phyloP scores from a whole-genome alignment of 306 rosid genomes.

The Vigna unguiculata region DNA sequence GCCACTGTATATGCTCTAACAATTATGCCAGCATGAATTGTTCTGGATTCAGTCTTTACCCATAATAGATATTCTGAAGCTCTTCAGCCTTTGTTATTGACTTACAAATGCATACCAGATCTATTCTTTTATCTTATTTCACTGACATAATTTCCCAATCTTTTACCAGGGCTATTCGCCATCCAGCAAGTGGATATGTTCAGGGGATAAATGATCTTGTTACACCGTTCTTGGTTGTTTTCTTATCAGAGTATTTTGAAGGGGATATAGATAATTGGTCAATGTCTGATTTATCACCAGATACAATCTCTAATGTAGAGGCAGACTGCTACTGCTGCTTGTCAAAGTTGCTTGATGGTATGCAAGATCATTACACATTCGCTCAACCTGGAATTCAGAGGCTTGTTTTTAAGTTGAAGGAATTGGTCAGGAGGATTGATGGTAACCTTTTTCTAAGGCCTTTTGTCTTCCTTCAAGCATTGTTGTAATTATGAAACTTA shows the following conservation, averaged over 20 bases:
- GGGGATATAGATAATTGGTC: conserved; percentile 79
- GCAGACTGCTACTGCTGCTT: conserved; percentile 95
- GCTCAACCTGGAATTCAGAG: conserved; percentile 97
- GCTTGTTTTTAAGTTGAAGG: conserved; percentile 87
- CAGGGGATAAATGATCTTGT: conserved; percentile 96
- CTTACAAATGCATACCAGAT: background rate
- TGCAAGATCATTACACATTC: conserved; percentile 95
- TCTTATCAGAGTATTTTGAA: conserved; percentile 78
- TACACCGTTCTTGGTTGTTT: conserved; percentile 84
- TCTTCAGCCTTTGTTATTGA: conserved; percentile 29
- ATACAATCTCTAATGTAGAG: conserved; percentile 64
- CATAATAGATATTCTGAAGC: background rate
- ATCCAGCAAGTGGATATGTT: conserved; percentile 96
- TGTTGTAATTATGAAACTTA: background rate
- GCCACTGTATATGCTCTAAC: background rate
- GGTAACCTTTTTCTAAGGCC: conserved; percentile 58
- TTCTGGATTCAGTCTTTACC: conserved; percentile 32
- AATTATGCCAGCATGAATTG: conserved; percentile 12
- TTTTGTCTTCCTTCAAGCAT: conserved; percentile 29
- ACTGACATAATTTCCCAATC: conserved; percentile 32
- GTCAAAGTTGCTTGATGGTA: conserved; percentile 89
- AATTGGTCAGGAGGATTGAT: conserved; percentile 84
- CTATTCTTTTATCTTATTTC: background rate
- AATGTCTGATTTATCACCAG: conserved; percentile 72
- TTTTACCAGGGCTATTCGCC: conserved; percentile 86